Evolutionary conservation across 2,329 filamentous ascomycete genomes (phyloP).

Genomic region (Karstenula rhodostoma): DNA sequence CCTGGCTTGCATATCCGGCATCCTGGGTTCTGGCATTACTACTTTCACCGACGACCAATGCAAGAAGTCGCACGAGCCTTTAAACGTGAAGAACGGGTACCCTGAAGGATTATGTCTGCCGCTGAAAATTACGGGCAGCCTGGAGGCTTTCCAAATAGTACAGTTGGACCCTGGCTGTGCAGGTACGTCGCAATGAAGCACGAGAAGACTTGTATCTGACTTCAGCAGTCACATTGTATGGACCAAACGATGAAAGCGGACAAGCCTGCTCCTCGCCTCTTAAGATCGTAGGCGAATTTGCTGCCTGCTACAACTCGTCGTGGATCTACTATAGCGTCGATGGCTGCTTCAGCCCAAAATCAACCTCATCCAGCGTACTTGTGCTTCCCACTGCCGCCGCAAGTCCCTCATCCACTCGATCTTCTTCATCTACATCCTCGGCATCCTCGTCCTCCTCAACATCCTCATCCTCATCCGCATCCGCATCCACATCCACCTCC

Average conservation of each 20-base stretch:
- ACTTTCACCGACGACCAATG: slow-evolving; percentile 25
- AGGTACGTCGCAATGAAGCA: slow-evolving; percentile 20
- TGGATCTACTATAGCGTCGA: slow-evolving; percentile 43
- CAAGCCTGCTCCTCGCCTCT: slow-evolving; percentile 27
- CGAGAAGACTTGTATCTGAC: slow-evolving; percentile 3
- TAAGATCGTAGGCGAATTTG: slow-evolving; percentile 29
- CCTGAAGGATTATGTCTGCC: slow-evolving; percentile 24
- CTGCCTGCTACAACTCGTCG: slow-evolving; percentile 36
- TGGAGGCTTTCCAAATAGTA: slow-evolving; percentile 34
- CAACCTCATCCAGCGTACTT: slow-evolving; percentile 14
- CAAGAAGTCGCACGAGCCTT: slow-evolving; percentile 19
- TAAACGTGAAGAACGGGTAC: slow-evolving; percentile 28
- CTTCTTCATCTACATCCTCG: slow-evolving; percentile 1
- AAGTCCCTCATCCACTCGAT: background rate
- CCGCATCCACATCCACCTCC: slow-evolving; percentile 12
- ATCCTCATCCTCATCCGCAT: slow-evolving; percentile 4
- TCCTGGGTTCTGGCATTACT: slow-evolving; percentile 22
- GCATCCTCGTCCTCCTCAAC: slow-evolving; percentile 11
- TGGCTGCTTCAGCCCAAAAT: slow-evolving; percentile 25
- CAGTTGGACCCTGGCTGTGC: slow-evolving; percentile 35
- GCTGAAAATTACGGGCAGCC: slow-evolving; percentile 18
- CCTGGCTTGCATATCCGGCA: background rate
- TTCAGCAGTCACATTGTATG: slow-evolving; percentile 36
- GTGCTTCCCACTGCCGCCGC: slow-evolving; percentile 10
- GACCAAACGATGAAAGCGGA: slow-evolving; percentile 20